These are phyloP conservation scores for Calophaca sinica DNA, from an alignment of 306 rosid genomes.

Conservation along the genomic window DNA sequence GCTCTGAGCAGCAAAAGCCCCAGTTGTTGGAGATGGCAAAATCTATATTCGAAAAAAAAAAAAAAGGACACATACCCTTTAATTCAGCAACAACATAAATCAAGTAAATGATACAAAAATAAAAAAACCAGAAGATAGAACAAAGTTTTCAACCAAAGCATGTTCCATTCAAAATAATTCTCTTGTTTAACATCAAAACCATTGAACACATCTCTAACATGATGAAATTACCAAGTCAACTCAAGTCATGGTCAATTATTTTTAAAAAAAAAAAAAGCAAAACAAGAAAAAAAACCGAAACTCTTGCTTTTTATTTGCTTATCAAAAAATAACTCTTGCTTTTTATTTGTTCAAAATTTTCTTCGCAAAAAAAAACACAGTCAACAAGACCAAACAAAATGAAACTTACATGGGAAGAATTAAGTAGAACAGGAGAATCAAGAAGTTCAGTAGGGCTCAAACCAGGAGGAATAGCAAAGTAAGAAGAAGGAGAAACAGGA, in stretches of 20 bases:
- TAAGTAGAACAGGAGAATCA: slow-evolving; percentile 86
- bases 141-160: neutral
- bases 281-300: neutral
- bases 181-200: slow-evolving; percentile 21
- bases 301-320: neutral
- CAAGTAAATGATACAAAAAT: neutral
- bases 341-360: neutral
- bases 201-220: neutral
- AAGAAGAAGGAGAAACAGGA: slow-evolving; percentile 75
- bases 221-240: slow-evolving; percentile 30
- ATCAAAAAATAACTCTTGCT: neutral
- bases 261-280: too few relatives aligned
- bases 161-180: neutral
- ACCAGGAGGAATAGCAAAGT: slow-evolving; percentile 83
- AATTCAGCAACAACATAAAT: neutral
- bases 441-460: slow-evolving; percentile 88
- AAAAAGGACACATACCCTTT: slow-evolving; percentile 3
- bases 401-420: slow-evolving; percentile 63
- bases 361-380: neutral
- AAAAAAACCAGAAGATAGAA: slow-evolving; percentile 3
- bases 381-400: neutral
- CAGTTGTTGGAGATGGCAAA: slow-evolving; percentile 95
- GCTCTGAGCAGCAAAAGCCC: slow-evolving; percentile 66
- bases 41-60: slow-evolving; percentile 43
- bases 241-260: slow-evolving; percentile 1